Conservation (phyloP, 73 alveolate species). For the Paramecium pentaurelia region DNA sequence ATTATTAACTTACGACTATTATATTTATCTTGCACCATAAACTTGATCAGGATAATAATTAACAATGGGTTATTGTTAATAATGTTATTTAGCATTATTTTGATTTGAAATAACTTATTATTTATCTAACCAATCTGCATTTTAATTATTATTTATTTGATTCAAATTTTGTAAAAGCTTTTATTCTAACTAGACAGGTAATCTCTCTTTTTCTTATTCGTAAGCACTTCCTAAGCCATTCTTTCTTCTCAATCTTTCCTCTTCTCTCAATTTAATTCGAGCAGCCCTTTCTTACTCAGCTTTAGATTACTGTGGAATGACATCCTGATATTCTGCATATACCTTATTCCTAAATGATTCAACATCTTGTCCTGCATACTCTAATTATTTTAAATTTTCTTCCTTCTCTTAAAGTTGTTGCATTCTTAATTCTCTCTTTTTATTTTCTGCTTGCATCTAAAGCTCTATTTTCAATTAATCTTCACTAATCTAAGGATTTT, state of each 20-base stretch:
- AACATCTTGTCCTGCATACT: constrained; percentile 40
- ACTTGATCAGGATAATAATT: background rate
- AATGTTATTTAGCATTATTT: background rate
- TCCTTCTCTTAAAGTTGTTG: constrained; percentile 1
- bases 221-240: constrained; percentile 52
- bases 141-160: background rate
- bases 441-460: background rate
- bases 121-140: constrained; percentile 38
- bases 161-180: constrained; percentile 12
- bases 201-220: background rate
- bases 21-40: background rate
- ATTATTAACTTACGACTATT: background rate
- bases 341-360: background rate
- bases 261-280: constrained; percentile 43
- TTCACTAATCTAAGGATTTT: background rate
- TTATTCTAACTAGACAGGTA: background rate
- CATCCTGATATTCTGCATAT: constrained; percentile 29
- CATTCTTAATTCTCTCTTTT: constrained; percentile 13
- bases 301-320: background rate
- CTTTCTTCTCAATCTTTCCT: constrained; percentile 28
- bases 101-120: background rate
- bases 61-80: background rate
- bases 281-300: constrained; percentile 18
- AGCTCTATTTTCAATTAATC: background rate
- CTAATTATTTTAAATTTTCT: constrained; percentile 20